Evolutionary conservation across 371 early-diverging fungal genomes (phyloP).

Genomic region (Apophysomyces variabilis): DNA sequence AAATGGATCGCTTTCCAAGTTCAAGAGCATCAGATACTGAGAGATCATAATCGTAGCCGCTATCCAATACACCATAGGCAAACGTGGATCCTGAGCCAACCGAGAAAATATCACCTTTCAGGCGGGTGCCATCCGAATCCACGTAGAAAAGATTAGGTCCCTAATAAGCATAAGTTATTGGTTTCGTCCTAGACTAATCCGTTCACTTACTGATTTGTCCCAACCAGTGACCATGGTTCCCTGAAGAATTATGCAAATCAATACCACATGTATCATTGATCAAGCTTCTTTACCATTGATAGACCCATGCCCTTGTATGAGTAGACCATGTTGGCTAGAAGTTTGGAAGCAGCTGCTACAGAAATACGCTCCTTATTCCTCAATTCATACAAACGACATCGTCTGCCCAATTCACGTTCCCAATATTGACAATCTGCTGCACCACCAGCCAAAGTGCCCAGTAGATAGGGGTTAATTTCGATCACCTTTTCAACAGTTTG

Average conservation of each 20-base stretch:
- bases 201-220: conserved; percentile 83
- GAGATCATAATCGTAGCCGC: conserved; percentile 91
- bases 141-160: conserved; percentile 99
- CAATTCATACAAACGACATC: conserved; percentile 96
- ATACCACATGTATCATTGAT: background rate
- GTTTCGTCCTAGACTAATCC: background rate
- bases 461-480: conserved; percentile 98
- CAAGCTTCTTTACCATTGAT: conserved; percentile 77
- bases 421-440: conserved; percentile 99
- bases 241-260: conserved; percentile 31
- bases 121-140: conserved; percentile 95
- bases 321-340: conserved; percentile 96
- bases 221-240: conserved; percentile 99
- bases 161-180: conserved; percentile 33
- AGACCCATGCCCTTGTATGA: conserved; percentile 99
- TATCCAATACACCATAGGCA: conserved; percentile 97
- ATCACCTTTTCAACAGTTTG: conserved; percentile 99
- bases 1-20: conserved; percentile 95
- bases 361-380: conserved; percentile 98
- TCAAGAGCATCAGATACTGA: conserved; percentile 94
- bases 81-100: conserved; percentile 98
- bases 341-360: conserved; percentile 98
- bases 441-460: conserved; percentile 99
- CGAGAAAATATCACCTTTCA: conserved; percentile 94
- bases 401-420: conserved; percentile 98